These are phyloP conservation scores for Remersonia thermophila DNA, from an alignment of 2,329 filamentous ascomycete species.

Conservation along the genomic window DNA sequence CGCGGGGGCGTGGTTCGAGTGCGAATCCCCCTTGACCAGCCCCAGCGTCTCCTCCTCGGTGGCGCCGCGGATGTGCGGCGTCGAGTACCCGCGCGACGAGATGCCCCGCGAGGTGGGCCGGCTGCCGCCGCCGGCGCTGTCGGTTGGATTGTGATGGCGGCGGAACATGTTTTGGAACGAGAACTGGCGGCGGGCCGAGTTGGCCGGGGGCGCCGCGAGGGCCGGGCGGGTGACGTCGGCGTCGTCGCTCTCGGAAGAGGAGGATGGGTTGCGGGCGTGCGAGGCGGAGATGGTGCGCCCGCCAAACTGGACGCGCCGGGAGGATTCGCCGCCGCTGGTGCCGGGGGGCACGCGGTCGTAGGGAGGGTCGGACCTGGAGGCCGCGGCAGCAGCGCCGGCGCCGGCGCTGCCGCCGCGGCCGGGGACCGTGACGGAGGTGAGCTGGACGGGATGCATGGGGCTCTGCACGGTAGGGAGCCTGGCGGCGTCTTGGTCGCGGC, in stretches of 20 bases:
- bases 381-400: slow-evolving; percentile 27
- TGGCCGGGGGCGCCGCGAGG: slow-evolving; percentile 51
- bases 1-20: slow-evolving; percentile 45
- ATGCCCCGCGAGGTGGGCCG: slow-evolving; percentile 22
- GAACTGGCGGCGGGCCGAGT: slow-evolving; percentile 62
- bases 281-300: too few species aligned
- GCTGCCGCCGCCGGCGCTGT: slow-evolving; percentile 12
- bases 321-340: too few species aligned
- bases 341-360: too few species aligned
- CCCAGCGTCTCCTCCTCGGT: slow-evolving; percentile 77
- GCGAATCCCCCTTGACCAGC: slow-evolving; percentile 65
- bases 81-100: slow-evolving; percentile 29
- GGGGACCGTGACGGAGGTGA: slow-evolving; percentile 48
- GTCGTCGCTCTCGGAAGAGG: slow-evolving; percentile 1
- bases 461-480: slow-evolving; percentile 31
- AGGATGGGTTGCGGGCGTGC: slow-evolving; percentile 13
- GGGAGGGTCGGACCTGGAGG: slow-evolving; percentile 36
- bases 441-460: slow-evolving; percentile 48
- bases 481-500: slow-evolving; percentile 19
- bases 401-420: slow-evolving; percentile 27
- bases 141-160: slow-evolving; percentile 30
- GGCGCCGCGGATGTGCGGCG: slow-evolving; percentile 35
- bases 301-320: too few species aligned
- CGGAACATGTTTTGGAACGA: slow-evolving; percentile 81
- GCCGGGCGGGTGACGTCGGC: slow-evolving; percentile 28